phyloP scores from a whole-genome alignment of 1,284 basidiomycete genomes.

The Moesziomyces sp. region DNA sequence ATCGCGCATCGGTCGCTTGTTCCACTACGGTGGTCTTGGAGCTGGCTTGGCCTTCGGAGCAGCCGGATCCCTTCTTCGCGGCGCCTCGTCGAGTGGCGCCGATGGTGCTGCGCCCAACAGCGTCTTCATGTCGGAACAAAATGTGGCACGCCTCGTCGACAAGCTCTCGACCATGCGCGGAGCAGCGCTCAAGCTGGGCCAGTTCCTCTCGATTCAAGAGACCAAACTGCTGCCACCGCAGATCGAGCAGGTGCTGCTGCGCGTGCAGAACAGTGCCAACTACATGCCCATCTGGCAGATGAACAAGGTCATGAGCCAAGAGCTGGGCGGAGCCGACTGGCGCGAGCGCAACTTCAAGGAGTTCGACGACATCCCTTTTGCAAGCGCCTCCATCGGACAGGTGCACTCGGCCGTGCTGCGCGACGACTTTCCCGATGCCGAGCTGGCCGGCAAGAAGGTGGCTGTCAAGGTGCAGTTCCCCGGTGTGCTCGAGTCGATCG shows the following conservation, averaged over 20 bases:
- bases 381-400: slow-evolving; percentile 96
- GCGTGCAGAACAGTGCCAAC: slow-evolving; percentile 94
- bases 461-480: slow-evolving; percentile 98
- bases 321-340: slow-evolving; percentile 82
- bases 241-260: slow-evolving; percentile 85
- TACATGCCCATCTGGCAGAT: slow-evolving; percentile 99
- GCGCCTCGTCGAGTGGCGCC: slow-evolving; percentile 11
- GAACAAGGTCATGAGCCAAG: slow-evolving; percentile 80
- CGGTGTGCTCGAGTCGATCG: slow-evolving; percentile 85
- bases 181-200: slow-evolving; percentile 94
- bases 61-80: slow-evolving; percentile 54
- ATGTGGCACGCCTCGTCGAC: slow-evolving; percentile 87
- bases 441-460: slow-evolving; percentile 68
- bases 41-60: slow-evolving; percentile 65
- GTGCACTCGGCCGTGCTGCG: slow-evolving; percentile 83
- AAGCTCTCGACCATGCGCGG: slow-evolving; percentile 95
- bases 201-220: slow-evolving; percentile 96
- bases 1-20: slow-evolving; percentile 63
- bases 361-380: slow-evolving; percentile 89
- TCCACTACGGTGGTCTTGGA: slow-evolving; percentile 65
- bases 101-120: slow-evolving; percentile 8
- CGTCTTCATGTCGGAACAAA: slow-evolving; percentile 70
- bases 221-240: slow-evolving; percentile 78
- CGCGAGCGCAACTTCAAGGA: slow-evolving; percentile 74
- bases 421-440: slow-evolving; percentile 43